Evolutionary conservation across 1,284 basidiomycete species (phyloP).

Genomic region (Cutaneotrichosporon spelunceum): DNA sequence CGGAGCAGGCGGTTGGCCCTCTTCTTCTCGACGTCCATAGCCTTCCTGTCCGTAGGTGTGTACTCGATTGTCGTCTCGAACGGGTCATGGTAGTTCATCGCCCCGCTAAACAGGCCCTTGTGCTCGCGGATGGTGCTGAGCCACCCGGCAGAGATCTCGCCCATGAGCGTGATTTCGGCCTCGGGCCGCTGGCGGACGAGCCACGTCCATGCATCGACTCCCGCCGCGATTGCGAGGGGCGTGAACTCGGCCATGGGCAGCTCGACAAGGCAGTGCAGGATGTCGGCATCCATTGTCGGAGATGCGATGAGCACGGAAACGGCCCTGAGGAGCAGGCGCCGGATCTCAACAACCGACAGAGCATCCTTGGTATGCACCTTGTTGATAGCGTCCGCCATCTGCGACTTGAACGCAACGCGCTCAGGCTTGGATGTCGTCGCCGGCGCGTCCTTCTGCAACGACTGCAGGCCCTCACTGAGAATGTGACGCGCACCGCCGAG

Average conservation of each 20-base stretch:
- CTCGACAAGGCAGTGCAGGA: constrained; percentile 82
- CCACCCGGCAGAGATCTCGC: constrained; percentile 86
- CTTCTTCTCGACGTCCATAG: constrained; percentile 69
- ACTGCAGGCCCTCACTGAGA: constrained; percentile 36
- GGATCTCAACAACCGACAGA: constrained; percentile 73
- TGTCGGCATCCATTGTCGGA: constrained; percentile 74
- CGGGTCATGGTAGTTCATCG: constrained; percentile 78
- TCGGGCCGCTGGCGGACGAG: constrained; percentile 82
- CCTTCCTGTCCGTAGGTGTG: constrained; percentile 81
- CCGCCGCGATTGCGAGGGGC: constrained; percentile 76
- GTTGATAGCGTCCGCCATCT: constrained; percentile 65
- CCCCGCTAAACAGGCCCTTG: constrained; percentile 76
- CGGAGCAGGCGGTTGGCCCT: constrained; percentile 71
- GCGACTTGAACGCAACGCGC: constrained; percentile 64
- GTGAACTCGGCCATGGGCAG: constrained; percentile 88
- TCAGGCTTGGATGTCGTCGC: constrained; percentile 60
- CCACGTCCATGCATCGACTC: constrained; percentile 96
- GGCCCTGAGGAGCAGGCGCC: constrained; percentile 80
- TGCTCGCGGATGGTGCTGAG: constrained; percentile 69
- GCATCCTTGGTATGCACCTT: constrained; percentile 69
- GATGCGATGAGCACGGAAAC: constrained; percentile 73
- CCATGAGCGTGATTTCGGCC: constrained; percentile 70
- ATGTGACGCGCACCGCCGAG: constrained; percentile 73
- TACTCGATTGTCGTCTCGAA: constrained; percentile 84
- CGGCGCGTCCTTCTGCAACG: constrained; percentile 63